Base-by-base conservation (phyloP, 495 filamentous ascomycete genomes). In the Aspergillus wentii region DNA sequence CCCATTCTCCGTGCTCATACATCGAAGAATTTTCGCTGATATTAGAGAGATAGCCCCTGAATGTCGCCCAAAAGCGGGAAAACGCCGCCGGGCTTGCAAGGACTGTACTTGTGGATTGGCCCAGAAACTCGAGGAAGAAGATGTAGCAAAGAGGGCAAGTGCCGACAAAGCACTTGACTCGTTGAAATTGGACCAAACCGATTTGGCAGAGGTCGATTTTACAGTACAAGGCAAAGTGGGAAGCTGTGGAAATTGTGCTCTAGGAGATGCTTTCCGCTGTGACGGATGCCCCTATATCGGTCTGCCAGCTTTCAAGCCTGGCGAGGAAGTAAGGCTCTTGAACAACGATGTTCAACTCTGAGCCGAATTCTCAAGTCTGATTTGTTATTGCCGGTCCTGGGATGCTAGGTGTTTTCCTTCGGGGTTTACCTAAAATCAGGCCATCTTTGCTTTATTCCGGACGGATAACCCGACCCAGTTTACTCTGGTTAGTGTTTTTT, bases 91-190 rank as follows among this genome's bases (percentile, higher is more conserved):
- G 37, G 89, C 92, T 40, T 98, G 92, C 71, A 97, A 97, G 65
- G 92, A 98, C 67, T 98, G 92, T 69, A 94, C 87, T 4, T 98
- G 92, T 53, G 92, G 94, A 26, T 74, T 98, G 3, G 83, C 85
- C 3, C 73, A 84, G 47, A 71, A 78, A 43, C 59, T 95, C 27
- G 85, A 86, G 45, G 85, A 80, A 5, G 88, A 95, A 62, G 89
- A 96, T 48, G 72, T 69, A 29, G 76, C 78, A 33, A 82, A 81
- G 41, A 75, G 86, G 17, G 62, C 66, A 6, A 60, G 71, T 7
- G 83, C 83, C 17, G 78, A 85, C 46, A 61, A 69, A 41, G 69
- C 66, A 5, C 61, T 88, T 8, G 73, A 77, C 14, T 68, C 72
- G 7, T 61, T 69, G 17, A 95, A 95, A 69, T 70, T 97, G 33